Percentiles rank a stretch among this genome's conserved stretches.
Conservation (phyloP, 805 yeast genomes). For the Schizosaccharomyces osmophilus region DNA sequence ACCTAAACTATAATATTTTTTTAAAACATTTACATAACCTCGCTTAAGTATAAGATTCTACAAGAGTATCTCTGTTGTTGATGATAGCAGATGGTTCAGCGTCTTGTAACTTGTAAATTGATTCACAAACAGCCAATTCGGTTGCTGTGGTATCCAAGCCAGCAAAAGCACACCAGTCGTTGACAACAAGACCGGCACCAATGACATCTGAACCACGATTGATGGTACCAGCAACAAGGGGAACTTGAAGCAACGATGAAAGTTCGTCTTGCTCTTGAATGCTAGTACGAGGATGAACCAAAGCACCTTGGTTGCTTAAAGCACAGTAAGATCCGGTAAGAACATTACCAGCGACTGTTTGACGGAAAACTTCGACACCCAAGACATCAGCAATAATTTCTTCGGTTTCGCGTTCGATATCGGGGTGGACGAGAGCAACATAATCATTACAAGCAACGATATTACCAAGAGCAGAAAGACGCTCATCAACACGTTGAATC, state of each 20-base stretch:
- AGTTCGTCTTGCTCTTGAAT: slow-evolving; percentile 96
- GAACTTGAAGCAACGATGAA: slow-evolving; percentile 83
- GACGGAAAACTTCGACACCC: slow-evolving; percentile 97
- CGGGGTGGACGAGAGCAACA: slow-evolving; percentile 97
- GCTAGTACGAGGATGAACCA: slow-evolving; percentile 93
- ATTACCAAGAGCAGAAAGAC: slow-evolving; percentile 88
- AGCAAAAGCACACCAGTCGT: slow-evolving; percentile 91
- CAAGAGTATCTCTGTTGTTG: slow-evolving; percentile 72
- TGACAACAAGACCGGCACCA: slow-evolving; percentile 96
- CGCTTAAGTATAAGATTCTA: slow-evolving; percentile 59
- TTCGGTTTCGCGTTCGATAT: slow-evolving; percentile 96
- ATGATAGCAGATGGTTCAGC: slow-evolving; percentile 72
- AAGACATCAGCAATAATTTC: slow-evolving; percentile 92
- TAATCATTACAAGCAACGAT: slow-evolving; percentile 97
- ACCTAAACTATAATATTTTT: too few relatives aligned
- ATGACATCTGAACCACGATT: slow-evolving; percentile 94
- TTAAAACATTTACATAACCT: too few relatives aligned
- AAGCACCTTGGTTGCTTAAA: slow-evolving; percentile 88
- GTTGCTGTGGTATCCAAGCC: slow-evolving; percentile 98
- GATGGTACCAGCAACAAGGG: slow-evolving; percentile 93
- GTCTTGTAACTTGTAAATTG: slow-evolving; percentile 81
- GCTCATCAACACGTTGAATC: slow-evolving; percentile 93
- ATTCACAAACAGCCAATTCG: slow-evolving; percentile 85
- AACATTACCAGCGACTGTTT: slow-evolving; percentile 94
- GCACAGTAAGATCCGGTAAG: slow-evolving; percentile 92